A percentile compares a stretch with the other conserved stretches of the same genome.
These are phyloP conservation scores for Lactarius psammicola DNA, from an alignment of 768 basidiomycete genomes.

Conservation along the genomic window DNA sequence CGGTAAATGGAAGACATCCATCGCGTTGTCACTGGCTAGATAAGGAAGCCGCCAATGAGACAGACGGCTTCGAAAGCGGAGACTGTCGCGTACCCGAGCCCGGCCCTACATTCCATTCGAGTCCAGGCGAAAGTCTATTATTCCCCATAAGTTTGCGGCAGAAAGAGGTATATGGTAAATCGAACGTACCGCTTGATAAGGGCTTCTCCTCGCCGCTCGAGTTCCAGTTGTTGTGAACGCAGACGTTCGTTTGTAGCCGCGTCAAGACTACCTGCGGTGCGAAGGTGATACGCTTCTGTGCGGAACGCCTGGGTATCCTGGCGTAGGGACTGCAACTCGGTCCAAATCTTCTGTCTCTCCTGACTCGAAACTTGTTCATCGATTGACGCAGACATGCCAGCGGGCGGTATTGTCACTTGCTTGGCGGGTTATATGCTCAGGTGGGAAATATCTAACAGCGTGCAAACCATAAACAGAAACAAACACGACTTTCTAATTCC, in stretches of 20 bases:
- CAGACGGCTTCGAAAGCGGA: neutral
- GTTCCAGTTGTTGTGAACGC: constrained; percentile 8
- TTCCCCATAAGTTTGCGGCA: neutral
- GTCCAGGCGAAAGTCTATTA: constrained; percentile 17
- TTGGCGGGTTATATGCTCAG: too few species aligned
- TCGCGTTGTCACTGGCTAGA: neutral
- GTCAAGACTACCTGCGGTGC: constrained; percentile 6
- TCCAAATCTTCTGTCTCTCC: constrained; percentile 13
- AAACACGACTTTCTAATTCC: too few species aligned
- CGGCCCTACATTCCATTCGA: constrained; percentile 7
- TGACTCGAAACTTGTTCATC: constrained; percentile 1
- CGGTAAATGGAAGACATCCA: neutral
- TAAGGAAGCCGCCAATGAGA: neutral
- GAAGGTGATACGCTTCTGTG: constrained; percentile 17
- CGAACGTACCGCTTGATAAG: constrained; percentile 13
- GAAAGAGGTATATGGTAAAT: neutral
- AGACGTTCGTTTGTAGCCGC: constrained; percentile 6
- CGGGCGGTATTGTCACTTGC: neutral
- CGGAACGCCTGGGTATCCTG: constrained; percentile 18
- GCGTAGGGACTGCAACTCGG: constrained; percentile 9
- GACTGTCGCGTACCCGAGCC: neutral
- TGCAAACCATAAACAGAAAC: too few species aligned
- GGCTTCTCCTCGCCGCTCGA: constrained; percentile 15
- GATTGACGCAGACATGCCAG: constrained; percentile 2
- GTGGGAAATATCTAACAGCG: too few species aligned